These are phyloP conservation scores for Claviceps fusiformis DNA, from an alignment of 2,329 filamentous ascomycete species.

Conservation along the genomic window DNA sequence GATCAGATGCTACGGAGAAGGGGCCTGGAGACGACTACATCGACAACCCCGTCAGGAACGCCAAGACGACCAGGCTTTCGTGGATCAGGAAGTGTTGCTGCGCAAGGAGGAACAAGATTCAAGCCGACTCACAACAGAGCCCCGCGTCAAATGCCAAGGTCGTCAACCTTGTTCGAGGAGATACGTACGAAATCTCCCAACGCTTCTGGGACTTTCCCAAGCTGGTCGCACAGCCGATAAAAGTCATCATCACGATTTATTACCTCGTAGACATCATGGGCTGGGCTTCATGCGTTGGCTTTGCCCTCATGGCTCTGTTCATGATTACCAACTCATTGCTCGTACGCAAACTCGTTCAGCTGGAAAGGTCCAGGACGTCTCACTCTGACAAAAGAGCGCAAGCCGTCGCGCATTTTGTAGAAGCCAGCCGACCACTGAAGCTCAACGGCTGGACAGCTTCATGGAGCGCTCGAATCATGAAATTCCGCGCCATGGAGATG, in stretches of 20 bases:
- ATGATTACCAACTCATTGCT: slow-evolving; percentile 57
- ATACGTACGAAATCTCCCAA: slow-evolving; percentile 72
- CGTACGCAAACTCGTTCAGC: slow-evolving; percentile 50
- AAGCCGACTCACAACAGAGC: slow-evolving; percentile 16
- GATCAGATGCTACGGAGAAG: slow-evolving; percentile 24
- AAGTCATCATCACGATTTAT: slow-evolving; percentile 52
- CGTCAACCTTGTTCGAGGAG: slow-evolving; percentile 70
- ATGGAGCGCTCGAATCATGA: slow-evolving; percentile 23
- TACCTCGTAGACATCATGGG: slow-evolving; percentile 63
- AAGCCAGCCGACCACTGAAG: slow-evolving; percentile 58
- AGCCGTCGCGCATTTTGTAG: slow-evolving; percentile 72
- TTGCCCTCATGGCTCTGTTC: slow-evolving; percentile 54
- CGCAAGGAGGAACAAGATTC: slow-evolving; percentile 8
- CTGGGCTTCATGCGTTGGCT: slow-evolving; percentile 61
- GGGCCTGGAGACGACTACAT: slow-evolving; percentile 12
- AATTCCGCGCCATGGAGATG: slow-evolving; percentile 23
- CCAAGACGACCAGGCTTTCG: slow-evolving; percentile 6
- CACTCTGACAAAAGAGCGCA: slow-evolving; percentile 70
- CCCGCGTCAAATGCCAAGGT: slow-evolving; percentile 82
- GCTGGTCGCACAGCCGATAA: slow-evolving; percentile 64
- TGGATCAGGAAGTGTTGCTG: slow-evolving; percentile 11
- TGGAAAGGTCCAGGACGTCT: slow-evolving; percentile 56
- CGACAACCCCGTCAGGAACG: neutral
- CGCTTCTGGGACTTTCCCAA: slow-evolving; percentile 76
- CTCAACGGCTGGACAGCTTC: slow-evolving; percentile 26